These are phyloP conservation scores for Carex littledalei DNA, from an alignment of 176 grass and related monocot species.

Conservation along the genomic window DNA sequence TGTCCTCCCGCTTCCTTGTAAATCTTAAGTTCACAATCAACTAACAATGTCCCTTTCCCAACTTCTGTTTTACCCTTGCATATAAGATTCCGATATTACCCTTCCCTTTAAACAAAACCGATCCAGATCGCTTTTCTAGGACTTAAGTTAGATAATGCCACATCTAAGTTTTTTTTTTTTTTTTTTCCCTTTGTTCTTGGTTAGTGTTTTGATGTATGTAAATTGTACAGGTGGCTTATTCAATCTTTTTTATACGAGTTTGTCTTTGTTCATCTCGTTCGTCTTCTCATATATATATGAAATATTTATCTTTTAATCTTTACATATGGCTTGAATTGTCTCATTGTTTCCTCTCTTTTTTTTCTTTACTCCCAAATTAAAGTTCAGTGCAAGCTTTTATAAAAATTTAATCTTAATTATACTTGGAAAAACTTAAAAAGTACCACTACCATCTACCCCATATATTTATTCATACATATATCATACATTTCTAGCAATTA, in stretches of 20 bases:
- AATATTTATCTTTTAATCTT: neutral
- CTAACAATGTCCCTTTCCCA: neutral
- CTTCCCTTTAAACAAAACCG: slow-evolving; percentile 41
- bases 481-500: neutral
- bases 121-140: slow-evolving; percentile 41
- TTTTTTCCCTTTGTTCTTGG: slow-evolving; percentile 38
- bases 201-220: slow-evolving; percentile 50
- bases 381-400: neutral
- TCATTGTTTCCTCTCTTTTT: no score
- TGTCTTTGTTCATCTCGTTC: neutral
- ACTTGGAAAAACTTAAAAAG: no score
- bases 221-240: slow-evolving; percentile 45
- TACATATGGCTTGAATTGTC: neutral
- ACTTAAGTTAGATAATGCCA: slow-evolving; percentile 35
- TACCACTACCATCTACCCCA: no score
- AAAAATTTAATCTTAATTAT: neutral
- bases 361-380: no score
- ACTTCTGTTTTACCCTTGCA: neutral
- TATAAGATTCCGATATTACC: slow-evolving; percentile 11
- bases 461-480: neutral
- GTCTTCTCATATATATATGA: neutral
- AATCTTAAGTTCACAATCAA: neutral
- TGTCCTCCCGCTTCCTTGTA: slow-evolving; percentile 20
- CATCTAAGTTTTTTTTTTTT: slow-evolving; percentile 18
- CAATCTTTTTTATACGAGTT: slow-evolving; percentile 22